Percentiles rank a stretch among this genome's conserved stretches.
phyloP scores from a whole-genome alignment of 495 filamentous ascomycete genomes.

The Neurospora sp. region DNA sequence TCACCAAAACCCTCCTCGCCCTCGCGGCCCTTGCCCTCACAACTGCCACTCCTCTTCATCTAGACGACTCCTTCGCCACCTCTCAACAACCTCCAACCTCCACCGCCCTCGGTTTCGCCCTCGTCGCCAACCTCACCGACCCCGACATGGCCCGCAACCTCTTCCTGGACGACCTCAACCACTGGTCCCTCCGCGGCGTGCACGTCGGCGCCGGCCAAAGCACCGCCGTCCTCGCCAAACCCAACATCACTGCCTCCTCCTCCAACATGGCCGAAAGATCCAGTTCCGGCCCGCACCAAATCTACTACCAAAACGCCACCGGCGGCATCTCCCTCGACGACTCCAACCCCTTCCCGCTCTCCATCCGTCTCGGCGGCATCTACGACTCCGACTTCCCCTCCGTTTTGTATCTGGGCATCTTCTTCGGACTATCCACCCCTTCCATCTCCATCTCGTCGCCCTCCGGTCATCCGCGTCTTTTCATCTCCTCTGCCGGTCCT shows the following conservation, averaged over 20 bases:
- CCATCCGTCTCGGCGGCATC: not conserved
- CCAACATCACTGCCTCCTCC: not conserved
- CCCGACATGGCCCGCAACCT: not conserved
- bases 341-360: not conserved
- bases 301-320: constrained; percentile 4
- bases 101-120: not conserved
- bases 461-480: not conserved
- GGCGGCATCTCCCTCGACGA: not conserved
- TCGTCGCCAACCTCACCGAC: constrained; percentile 2
- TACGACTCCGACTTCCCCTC: not conserved
- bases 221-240: not conserved
- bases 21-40: not conserved
- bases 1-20: not conserved
- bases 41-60: not conserved
- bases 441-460: not conserved
- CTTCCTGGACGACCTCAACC: not conserved
- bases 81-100: not conserved
- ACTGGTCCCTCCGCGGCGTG: not conserved
- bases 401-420: not conserved
- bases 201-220: constrained; percentile 3
- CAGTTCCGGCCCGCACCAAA: not conserved
- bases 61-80: not conserved
- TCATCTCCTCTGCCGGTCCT: not conserved
- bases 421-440: not conserved
- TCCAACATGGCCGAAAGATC: not conserved